These are phyloP conservation scores for Acephala macrosclerotiorum DNA, from an alignment of 2,329 filamentous ascomycete species.

Conservation along the genomic window DNA sequence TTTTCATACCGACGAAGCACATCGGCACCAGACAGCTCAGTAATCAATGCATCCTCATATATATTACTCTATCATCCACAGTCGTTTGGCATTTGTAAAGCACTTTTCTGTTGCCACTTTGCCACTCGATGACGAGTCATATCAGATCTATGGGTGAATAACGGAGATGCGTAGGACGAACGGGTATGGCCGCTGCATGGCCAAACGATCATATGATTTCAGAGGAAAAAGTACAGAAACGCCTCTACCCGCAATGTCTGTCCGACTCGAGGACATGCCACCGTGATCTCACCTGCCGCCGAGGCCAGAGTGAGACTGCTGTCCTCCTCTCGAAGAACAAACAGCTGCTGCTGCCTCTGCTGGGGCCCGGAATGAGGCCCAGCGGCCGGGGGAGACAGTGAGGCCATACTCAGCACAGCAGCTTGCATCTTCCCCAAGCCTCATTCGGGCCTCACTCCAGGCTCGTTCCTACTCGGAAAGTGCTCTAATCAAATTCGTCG, in stretches of 20 bases:
- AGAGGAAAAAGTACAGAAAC: neutral
- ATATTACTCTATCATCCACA: neutral
- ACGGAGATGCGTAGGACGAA: neutral
- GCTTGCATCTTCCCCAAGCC: neutral
- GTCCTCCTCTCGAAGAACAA: neutral
- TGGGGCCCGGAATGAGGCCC: neutral
- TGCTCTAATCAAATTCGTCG: neutral
- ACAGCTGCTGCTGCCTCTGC: slow-evolving; percentile 1
- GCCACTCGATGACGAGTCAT: neutral
- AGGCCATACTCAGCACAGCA: neutral
- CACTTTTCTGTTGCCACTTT: slow-evolving; percentile 4
- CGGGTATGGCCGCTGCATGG: slow-evolving; percentile 4
- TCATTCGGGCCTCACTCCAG: neutral
- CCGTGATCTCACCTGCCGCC: neutral
- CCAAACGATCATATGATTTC: neutral
- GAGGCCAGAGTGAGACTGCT: neutral
- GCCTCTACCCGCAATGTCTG: neutral
- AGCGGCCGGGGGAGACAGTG: neutral
- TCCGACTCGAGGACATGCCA: neutral
- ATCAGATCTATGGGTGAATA: slow-evolving; percentile 3
- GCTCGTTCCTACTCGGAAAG: neutral
- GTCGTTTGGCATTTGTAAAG: slow-evolving; percentile 3
- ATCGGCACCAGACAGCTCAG: neutral
- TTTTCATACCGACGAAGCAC: neutral
- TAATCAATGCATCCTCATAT: slow-evolving; percentile 9